Evolutionary conservation across 2,329 filamentous ascomycete species (phyloP), one percentile per base, ranked within the genome.

Genomic region (Cladophialophora yegresii): DNA sequence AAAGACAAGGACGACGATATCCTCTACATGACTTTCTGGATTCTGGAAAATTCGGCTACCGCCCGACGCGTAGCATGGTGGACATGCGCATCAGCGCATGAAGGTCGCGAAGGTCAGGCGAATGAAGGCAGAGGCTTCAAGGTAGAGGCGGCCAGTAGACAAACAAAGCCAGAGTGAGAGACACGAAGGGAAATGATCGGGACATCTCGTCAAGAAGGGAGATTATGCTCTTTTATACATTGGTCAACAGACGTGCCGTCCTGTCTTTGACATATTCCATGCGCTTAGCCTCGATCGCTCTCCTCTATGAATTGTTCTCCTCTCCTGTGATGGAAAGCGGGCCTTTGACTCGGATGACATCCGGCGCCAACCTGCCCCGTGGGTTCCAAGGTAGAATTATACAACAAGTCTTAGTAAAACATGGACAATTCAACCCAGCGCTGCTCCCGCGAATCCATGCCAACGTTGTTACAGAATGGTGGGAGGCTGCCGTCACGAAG

Each of bases 341-440:
- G 16, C 32, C 32, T 10, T 33, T 45, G 9, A 8, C 36, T 45
- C 54, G n/a, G 13, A n/a, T 45, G 5, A 16, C 5, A n/a, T 43
- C 36, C 16, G 16, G 8, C 6, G 16, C 36, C 9, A 5, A 13
- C 10, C 47, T 26, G 1, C 20, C 23, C 13, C 13, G 20, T 28
- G 9, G 20, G 13, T 16, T 50, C 22, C 23, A 26, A 28, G 47
- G 13, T 50, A 50, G 47, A 28, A 50, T 23, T 28, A 28, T 50
- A 50, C 47, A 50, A 50, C 47, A 26, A 50, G 7, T 50, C 47
- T 50, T 50, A 50, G 47, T 50, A 50, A 50, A 26, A 50, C 47
- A 50, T 50, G 23, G 26, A 50, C 47, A 50, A 50, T 22, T 20
- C 47, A 50, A 28, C 23, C 23, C 20, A 26, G 20, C 20, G 20